Base-by-base conservation (phyloP, 768 basidiomycete species). In the Mycena leptocephala region DNA sequence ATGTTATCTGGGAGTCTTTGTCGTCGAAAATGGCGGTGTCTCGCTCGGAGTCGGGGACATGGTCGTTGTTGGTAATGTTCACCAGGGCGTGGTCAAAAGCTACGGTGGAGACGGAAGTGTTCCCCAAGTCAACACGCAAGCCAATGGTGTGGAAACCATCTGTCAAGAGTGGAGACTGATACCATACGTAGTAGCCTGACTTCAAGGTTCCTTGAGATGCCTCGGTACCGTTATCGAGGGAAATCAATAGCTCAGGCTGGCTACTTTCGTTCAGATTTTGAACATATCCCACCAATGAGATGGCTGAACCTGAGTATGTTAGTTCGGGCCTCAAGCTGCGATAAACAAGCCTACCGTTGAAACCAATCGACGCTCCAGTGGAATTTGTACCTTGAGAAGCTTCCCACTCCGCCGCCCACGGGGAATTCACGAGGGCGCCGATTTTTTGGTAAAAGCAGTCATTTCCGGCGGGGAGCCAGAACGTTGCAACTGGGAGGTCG, bases 71-170 rank as follows among this genome's bases (percentile, higher is more conserved):
- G 18, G 62, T 63, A 28, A 63, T 22, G 26, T 63, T 43, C 11
- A 63, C 37, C 26, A 63, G 11, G n/a, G 62, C 62, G 24, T 63
- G 62, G 62, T 63, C 62, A 5, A 63, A 63, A 26, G 28, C 62
- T 10, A 63, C n/a, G 14, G 39, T 41, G 13, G 30, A 32, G n/a
- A 63, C 26, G 6, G 37, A 41, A 9, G 39, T n/a, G 41, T 63
- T 63, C 10, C 26, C 37, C 1, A 63, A 28, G 7, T 39, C 39
- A 1, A 30, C 39, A 22, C 62, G 62, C 16, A 63, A 63, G 41
- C 10, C 22, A 24, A 63, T 37, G 62, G 62, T 43, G n/a, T 63
- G 62, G n/a, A 63, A 28, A 2, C 62, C 62, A 13, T 63, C 62
- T 63, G 35, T 13, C 35, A 63, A 28, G n/a, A 63, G 24, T 9